Base-by-base conservation (phyloP, 2,329 filamentous ascomycete species). In the Monilinia aucupariae region DNA sequence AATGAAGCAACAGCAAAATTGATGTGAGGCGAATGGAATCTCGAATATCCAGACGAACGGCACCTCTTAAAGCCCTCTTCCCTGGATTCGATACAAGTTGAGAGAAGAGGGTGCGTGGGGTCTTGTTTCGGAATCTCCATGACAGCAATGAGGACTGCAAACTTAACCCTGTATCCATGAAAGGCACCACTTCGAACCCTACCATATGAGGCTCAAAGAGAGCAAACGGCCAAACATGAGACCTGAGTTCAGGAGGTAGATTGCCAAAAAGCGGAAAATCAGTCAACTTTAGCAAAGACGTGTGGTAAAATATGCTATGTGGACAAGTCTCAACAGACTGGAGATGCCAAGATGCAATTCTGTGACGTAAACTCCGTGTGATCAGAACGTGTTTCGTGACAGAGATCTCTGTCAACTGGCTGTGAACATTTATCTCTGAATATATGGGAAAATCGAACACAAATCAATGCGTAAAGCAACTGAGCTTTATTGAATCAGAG, bases 211-310 rank as follows among this genome's bases (percentile, higher is more conserved):
- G 27, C 39, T 47, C 54, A 9, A 47, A n/a, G n/a, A 56, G 30
- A 34, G 41, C 54, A 45, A 56, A 25, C 27, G 41, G 30, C 54
- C 54, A 56, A 15, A 56, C 27, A 9, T 47, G 27, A 47, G 54
- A 39, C 20, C 54, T 39, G n/a, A 56, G 12, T 56, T 56, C 54
- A 34, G 30, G 30, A 25, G 54, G 54, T 45, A 56, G 27, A 56
- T 47, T 56, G 41, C 54, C 27, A 25, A 56, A 56, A 47, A 34
- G 27, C n/a, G 54, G 5, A 22, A 56, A 56, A 22, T 27, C 34
- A 15, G 41, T 45, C 41, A 56, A 56, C 3, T 56, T 45, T 47
- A 27, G n/a, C 30, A 20, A 20, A 34, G 27, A 34, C 9, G 8
- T 20, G 32, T n/a, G n/a, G 10, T 32, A 10, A 20, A 12, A 25